Base-by-base conservation (phyloP, 192 early-diverging fungal genomes). In the Cladochytrium replicatum region DNA sequence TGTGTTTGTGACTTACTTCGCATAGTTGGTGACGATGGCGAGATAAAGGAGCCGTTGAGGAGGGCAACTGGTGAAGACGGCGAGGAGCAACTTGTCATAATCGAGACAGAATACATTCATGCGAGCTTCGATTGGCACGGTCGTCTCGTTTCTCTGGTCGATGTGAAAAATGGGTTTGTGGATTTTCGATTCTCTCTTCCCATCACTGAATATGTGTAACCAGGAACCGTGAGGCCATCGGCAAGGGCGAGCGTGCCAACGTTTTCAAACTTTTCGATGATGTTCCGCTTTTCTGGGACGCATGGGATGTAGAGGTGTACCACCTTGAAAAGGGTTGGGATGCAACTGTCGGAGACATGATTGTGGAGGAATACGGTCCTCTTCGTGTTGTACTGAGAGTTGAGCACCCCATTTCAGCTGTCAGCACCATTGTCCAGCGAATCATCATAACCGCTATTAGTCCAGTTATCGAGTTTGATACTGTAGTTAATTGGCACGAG, bases 401-500 rank as follows among this genome's bases (percentile, higher is more conserved):
- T 5, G 67, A 75, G 55, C 72, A 85, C 22, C 66, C 66, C 8
- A 37, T 99, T 2, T 69, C 83, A n/a, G 48, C 69, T 19, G 68
- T 60, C 0, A 89, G 88, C 70, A 66, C 52, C 17, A 58, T 94
- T 2, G 59, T 58, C 3, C 92, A 96, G 62, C 72, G 61, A 23
- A 85, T 96, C 37, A 80, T 84, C 19, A 59, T 99, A 15, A 73
- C 67, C 2, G 87, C 89, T 0, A 54, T 52, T 3, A 88, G 88
- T 17, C 68, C 64, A 15, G 68, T 80, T 1, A 52, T 97, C 27
- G 91, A 92, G 49, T 99, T 97, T 75, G 85, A 85, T 22, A 92
- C 75, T 50, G 72, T 80, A 11, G 86, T 91, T 13, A 79, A 88
- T 37, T 99, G 95, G 95, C 67, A 95, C 52, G 95, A 99, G 63